Conservation (phyloP, 495 filamentous ascomycete species). For the Glonium stellatum region DNA sequence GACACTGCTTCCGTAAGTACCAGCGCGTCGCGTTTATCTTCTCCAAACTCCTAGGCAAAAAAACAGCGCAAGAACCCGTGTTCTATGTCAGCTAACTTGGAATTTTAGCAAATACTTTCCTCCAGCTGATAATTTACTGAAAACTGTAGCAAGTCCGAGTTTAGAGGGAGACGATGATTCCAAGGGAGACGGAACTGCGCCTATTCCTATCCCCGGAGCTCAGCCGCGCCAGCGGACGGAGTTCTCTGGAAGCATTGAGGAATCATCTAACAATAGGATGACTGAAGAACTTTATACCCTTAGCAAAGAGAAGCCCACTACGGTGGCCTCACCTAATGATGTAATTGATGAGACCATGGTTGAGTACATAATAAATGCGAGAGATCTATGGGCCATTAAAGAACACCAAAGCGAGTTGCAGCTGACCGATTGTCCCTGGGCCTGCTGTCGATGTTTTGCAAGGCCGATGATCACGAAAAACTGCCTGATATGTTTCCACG, state of each 20-base stretch:
- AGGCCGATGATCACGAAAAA: background rate
- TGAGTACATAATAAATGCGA: slow-evolving; percentile 23
- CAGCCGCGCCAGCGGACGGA: no score
- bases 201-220: background rate
- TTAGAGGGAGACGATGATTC: background rate
- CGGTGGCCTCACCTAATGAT: background rate
- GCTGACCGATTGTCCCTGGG: background rate
- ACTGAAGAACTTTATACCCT: background rate
- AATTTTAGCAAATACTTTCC: background rate
- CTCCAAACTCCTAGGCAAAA: background rate
- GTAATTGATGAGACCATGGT: background rate
- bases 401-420: background rate
- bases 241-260: no score
- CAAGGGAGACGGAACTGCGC: background rate
- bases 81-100: background rate
- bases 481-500: background rate
- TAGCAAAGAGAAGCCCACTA: background rate
- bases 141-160: background rate
- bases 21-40: background rate
- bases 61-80: background rate
- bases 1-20: slow-evolving; percentile 13
- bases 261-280: no score
- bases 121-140: background rate
- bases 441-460: background rate
- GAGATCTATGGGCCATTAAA: background rate